Conservation (phyloP, 441 rosid species). For the Croton setiger region DNA sequence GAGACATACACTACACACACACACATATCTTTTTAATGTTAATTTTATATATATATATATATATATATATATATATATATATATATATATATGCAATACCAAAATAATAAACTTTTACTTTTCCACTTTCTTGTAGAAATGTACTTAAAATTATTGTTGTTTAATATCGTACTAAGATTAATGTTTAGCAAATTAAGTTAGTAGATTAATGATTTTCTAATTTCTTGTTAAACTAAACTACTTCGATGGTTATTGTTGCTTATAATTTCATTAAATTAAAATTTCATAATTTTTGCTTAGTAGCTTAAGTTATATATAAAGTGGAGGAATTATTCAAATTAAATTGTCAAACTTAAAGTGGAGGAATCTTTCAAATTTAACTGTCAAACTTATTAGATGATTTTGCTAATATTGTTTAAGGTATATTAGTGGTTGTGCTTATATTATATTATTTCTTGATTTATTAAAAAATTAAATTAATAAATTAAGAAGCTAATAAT, state of each 20-base stretch:
- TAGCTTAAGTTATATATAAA: neutral
- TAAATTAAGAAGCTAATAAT: no score
- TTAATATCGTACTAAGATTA: neutral
- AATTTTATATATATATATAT: no score
- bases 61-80: no score
- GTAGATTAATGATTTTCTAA: neutral
- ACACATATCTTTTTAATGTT: no score
- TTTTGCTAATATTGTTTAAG: no score
- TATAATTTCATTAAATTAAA: neutral
- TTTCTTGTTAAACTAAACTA: neutral
- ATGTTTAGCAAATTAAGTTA: no score
- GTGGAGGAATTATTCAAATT: neutral
- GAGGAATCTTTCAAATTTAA: no score
- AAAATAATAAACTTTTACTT: neutral
- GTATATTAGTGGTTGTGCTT: no score
- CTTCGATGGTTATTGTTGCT: neutral
- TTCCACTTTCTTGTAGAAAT: conserved; percentile 1
- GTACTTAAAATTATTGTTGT: neutral
- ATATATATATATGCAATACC: neutral
- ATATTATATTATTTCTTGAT: no score
- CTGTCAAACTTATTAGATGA: no score
- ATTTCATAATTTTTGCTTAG: neutral
- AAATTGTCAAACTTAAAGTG: no score
- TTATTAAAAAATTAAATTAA: no score
- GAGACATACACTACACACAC: neutral